Base-by-base conservation (phyloP, 73 alveolate species). In the Paramecium sexaurelia region DNA sequence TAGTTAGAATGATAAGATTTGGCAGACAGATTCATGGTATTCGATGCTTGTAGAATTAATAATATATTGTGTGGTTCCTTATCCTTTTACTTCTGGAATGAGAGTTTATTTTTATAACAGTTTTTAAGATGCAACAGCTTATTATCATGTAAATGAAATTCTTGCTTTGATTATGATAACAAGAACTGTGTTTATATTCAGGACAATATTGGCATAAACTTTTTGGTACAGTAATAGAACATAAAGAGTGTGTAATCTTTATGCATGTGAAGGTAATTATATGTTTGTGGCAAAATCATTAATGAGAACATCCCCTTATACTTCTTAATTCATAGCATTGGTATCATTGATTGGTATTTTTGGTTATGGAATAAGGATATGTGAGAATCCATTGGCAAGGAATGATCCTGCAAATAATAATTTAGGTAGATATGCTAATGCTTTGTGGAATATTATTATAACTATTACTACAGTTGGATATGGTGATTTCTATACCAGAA, bases 401-500 rank as follows among this genome's bases (percentile, higher is more conserved):
- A 71, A 71, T 71, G 86, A 71, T 36, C 86, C 86, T 11, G 37
- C 86, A 3, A 27, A 33, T 36, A 71, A 71, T 71, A 71, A 71
- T 71, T 37, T 71, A 71, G 86, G 86, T 27, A 32, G 55, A 35
- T 71, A 71, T 37, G 55, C 86, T 6, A 85, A 85, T 43, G 84
- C 85, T 29, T 57, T 85, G 19, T 85, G 92, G 92, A 69, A 56
- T 85, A 85, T 85, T 22, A 35, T 85, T 17, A 69, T 85, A 20
- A 85, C 92, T 2, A 85, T 85, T 19, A 55, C 86, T 13, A 85
- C 92, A 9, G 85, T 85, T 3, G 92, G 92, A 22, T 85, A 51
- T 85, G 92, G 92, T 22, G 92, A 85, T 55, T 85, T 56, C 37
- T 85, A 69, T 55, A 69, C 92, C n/a, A 85, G 84, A 55, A 85